A percentile compares a stretch with the other conserved stretches of the same genome.
Conservation (phyloP, 2,329 filamentous ascomycete genomes). For the Thelonectria discophora region DNA sequence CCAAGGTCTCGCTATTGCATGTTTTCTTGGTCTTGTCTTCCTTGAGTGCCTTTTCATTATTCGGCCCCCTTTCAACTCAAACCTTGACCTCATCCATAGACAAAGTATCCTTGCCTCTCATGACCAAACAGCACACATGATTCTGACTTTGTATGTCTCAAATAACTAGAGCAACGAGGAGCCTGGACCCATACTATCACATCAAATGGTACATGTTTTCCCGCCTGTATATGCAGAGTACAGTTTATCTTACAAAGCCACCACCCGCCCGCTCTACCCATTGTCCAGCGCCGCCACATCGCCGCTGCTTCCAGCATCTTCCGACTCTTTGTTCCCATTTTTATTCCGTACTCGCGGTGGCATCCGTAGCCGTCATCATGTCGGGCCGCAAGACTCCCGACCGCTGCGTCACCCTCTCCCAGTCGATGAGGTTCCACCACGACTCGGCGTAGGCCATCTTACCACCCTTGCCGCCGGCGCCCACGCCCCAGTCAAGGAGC, state of each 20-base stretch:
- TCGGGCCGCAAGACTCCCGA: constrained; percentile 47
- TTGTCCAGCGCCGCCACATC: constrained; percentile 32
- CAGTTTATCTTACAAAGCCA: constrained; percentile 45
- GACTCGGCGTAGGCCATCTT: constrained; percentile 79
- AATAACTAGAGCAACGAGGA: constrained; percentile 1
- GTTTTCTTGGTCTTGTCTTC: too few species aligned
- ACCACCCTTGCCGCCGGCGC: constrained; percentile 67
- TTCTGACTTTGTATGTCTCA: too few species aligned
- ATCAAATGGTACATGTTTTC: constrained; percentile 43
- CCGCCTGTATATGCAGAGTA: constrained; percentile 44
- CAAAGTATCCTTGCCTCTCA: too few species aligned
- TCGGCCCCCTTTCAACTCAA: too few species aligned
- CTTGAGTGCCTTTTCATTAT: too few species aligned
- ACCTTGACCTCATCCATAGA: too few species aligned
- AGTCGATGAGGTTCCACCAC: constrained; percentile 92
- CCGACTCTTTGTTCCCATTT: constrained; percentile 11
- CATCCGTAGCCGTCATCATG: constrained; percentile 44
- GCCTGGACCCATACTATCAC: constrained; percentile 22
- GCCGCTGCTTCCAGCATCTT: constrained; percentile 20
- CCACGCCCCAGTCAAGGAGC: constrained; percentile 79
- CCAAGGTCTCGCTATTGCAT: too few species aligned
- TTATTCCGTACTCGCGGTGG: constrained; percentile 4
- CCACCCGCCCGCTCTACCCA: constrained; percentile 27
- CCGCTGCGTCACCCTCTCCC: constrained; percentile 72
- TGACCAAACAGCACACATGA: too few species aligned